Percentiles rank a stretch among this genome's conserved stretches.
Evolutionary conservation across 176 grass and related monocot species (phyloP).

Genomic region (Lolium rigidum): DNA sequence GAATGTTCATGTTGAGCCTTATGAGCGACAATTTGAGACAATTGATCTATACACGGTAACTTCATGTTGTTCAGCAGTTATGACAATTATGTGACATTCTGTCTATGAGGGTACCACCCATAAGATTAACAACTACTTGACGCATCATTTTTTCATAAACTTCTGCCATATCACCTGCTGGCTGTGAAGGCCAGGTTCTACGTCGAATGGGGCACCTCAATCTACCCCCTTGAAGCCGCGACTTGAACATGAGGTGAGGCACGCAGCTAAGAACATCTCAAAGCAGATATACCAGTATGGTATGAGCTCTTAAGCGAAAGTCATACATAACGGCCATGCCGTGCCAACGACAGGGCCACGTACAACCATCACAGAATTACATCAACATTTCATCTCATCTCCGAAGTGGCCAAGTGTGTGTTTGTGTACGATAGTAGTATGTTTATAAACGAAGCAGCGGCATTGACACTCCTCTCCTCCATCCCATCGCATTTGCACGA

Average conservation of each 20-base stretch:
- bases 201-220: background rate
- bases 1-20: background rate
- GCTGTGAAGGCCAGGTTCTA: background rate
- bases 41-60: background rate
- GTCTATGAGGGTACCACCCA: background rate
- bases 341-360: conserved; percentile 18
- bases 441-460: conserved; percentile 41
- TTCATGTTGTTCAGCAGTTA: conserved; percentile 14
- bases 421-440: conserved; percentile 39
- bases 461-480: conserved; percentile 36
- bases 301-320: conserved; percentile 27
- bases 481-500: conserved; percentile 14
- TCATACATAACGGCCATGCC: background rate
- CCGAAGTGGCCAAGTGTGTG: conserved; percentile 24
- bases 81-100: background rate
- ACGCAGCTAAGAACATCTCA: background rate
- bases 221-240: background rate
- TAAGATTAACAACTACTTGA: background rate
- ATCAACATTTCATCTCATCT: conserved; percentile 39
- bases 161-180: background rate
- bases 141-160: background rate
- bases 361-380: conserved; percentile 38
- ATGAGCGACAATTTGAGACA: background rate
- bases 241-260: background rate
- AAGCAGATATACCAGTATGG: conserved; percentile 27